Evolutionary conservation across 1,139 yeast genomes (phyloP).

Genomic region (Tardiomyces digboiensis): DNA sequence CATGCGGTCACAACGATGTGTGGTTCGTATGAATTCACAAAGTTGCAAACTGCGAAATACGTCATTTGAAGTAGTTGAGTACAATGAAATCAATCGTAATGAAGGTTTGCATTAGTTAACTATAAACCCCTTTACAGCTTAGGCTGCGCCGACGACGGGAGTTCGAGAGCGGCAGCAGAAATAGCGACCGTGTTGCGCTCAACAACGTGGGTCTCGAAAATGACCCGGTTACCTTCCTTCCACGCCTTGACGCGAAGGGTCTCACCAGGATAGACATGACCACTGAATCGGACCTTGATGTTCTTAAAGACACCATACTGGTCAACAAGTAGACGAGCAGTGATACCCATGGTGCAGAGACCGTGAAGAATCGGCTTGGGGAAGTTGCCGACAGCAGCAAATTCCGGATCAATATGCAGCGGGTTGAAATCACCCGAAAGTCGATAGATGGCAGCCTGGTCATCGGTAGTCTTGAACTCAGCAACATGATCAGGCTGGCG

Average conservation of each 20-base stretch:
- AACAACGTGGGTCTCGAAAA: constrained; percentile 76
- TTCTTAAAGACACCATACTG: constrained; percentile 76
- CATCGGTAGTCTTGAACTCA: constrained; percentile 50
- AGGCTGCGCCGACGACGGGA: constrained; percentile 24
- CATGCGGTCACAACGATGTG: too few species aligned
- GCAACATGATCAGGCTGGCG: constrained; percentile 60
- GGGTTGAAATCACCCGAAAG: constrained; percentile 94
- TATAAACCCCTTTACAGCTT: constrained; percentile 15
- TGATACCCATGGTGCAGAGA: constrained; percentile 76
- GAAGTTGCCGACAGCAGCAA: constrained; percentile 86
- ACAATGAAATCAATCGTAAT: too few species aligned
- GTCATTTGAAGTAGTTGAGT: too few species aligned
- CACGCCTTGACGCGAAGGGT: constrained; percentile 75
- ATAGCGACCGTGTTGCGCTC: constrained; percentile 76
- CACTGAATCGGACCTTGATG: constrained; percentile 85
- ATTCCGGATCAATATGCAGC: constrained; percentile 84
- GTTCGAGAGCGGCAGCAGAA: constrained; percentile 80
- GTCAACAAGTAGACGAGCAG: constrained; percentile 68
- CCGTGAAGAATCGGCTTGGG: constrained; percentile 90
- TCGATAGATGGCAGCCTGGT: constrained; percentile 87
- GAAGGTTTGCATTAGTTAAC: too few species aligned
- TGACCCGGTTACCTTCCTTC: constrained; percentile 63
- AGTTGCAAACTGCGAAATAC: too few species aligned
- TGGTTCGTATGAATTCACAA: too few species aligned
- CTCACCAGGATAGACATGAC: constrained; percentile 97